Conservation (phyloP, 257 asterid genomes). For the Osmanthus fragrans region DNA sequence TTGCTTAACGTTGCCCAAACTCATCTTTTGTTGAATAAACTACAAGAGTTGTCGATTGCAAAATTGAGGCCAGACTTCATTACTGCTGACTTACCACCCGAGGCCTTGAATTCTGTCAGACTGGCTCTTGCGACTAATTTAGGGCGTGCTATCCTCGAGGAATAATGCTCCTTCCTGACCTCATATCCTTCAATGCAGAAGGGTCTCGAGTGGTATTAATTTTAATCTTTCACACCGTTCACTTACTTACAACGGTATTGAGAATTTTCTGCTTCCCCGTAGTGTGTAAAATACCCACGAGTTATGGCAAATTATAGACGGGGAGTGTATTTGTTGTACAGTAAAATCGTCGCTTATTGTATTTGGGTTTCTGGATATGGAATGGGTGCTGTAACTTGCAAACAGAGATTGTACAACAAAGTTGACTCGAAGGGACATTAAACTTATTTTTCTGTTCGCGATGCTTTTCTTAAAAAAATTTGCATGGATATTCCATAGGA, state of each 20-base stretch:
- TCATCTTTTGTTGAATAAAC: slow-evolving; percentile 65
- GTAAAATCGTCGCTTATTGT: background rate
- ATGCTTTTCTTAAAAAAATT: too few relatives aligned
- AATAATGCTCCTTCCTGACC: slow-evolving; percentile 33
- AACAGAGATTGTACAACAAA: background rate
- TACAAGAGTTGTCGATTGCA: slow-evolving; percentile 86
- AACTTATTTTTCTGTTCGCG: background rate
- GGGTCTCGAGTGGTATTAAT: background rate
- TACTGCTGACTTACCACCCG: slow-evolving; percentile 67
- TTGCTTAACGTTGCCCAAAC: slow-evolving; percentile 77
- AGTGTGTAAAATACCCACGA: background rate
- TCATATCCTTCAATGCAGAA: background rate
- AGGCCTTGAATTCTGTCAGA: slow-evolving; percentile 74
- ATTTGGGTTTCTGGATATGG: background rate
- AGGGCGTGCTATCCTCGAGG: slow-evolving; percentile 88
- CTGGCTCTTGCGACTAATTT: slow-evolving; percentile 82
- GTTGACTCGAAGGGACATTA: background rate
- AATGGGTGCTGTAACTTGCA: background rate
- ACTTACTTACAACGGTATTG: background rate
- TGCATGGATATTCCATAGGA: background rate
- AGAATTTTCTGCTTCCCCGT: background rate
- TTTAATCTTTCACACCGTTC: background rate
- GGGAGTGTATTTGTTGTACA: background rate
- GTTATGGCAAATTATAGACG: background rate
- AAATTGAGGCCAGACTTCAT: slow-evolving; percentile 73